Evolutionary conservation across 352 stramenopile species (phyloP).

Genomic region (Aphanomyces stellatus): DNA sequence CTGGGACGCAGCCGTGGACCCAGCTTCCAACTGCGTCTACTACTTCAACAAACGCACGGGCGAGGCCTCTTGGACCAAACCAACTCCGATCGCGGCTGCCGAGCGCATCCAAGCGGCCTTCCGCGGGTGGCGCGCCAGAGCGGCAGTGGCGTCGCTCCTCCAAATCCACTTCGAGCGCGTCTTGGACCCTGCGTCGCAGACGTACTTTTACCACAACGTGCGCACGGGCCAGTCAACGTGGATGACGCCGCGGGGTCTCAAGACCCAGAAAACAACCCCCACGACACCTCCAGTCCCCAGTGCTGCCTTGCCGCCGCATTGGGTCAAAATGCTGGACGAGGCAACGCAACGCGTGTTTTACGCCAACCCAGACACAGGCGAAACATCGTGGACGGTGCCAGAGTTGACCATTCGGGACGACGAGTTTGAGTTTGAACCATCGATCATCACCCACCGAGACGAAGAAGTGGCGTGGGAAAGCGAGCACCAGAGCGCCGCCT

Average conservation of each 20-base stretch:
- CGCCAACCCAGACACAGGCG: conserved; percentile 54
- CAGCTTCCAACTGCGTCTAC: conserved; percentile 29
- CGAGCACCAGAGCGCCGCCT: not conserved
- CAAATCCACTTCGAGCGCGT: conserved; percentile 53
- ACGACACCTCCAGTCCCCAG: not conserved
- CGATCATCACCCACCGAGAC: not conserved
- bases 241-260: conserved; percentile 22
- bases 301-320: conserved; percentile 23
- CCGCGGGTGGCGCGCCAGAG: not conserved
- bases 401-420: no score
- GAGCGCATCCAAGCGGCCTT: conserved; percentile 15
- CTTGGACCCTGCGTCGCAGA: conserved; percentile 39
- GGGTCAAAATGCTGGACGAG: conserved; percentile 57
- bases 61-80: conserved; percentile 41
- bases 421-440: no score
- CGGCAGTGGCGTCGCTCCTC: not conserved
- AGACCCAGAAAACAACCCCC: conserved; percentile 2
- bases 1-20: conserved; percentile 53
- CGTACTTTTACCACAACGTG: conserved; percentile 77
- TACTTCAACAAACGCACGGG: conserved; percentile 54
- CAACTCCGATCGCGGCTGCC: conserved; percentile 20
- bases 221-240: conserved; percentile 60
- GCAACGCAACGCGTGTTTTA: conserved; percentile 59
- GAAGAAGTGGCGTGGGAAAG: not conserved
- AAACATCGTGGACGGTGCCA: conserved; percentile 52